phyloP scores from a whole-genome alignment of 805 yeast genomes.

The Candida coquimbonensis region DNA sequence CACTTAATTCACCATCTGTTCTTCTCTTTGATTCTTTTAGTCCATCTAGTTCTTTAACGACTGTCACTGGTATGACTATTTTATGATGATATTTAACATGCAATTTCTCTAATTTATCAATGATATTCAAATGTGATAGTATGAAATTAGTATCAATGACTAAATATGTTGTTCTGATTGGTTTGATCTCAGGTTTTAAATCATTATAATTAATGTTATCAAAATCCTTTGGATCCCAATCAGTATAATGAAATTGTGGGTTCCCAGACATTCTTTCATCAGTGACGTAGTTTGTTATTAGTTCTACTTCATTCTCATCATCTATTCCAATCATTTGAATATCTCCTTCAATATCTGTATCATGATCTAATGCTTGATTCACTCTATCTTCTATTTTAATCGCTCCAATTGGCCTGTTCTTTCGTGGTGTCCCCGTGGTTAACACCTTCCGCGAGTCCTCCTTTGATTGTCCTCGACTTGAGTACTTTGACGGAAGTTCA shows the following conservation, averaged over 20 bases:
- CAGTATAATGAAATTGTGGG: not conserved
- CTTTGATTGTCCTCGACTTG: constrained; percentile 14
- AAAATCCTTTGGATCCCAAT: not conserved
- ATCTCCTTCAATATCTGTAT: constrained; percentile 25
- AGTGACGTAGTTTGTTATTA: constrained; percentile 36
- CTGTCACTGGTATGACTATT: constrained; percentile 65
- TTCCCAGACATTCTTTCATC: constrained; percentile 12
- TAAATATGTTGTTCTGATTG: constrained; percentile 32
- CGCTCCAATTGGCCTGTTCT: constrained; percentile 20
- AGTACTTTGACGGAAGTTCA: constrained; percentile 22
- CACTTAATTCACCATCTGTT: constrained; percentile 10
- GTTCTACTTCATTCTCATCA: constrained; percentile 35
- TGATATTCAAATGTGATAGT: constrained; percentile 54
- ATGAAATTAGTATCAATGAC: constrained; percentile 83
- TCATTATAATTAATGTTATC: not conserved
- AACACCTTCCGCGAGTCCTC: constrained; percentile 12
- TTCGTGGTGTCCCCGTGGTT: constrained; percentile 13
- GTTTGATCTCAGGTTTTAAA: constrained; percentile 4
- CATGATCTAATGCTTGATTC: constrained; percentile 8
- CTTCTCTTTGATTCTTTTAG: constrained; percentile 44
- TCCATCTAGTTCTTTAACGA: constrained; percentile 76
- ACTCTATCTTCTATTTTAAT: constrained; percentile 21
- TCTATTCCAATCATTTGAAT: constrained; percentile 44
- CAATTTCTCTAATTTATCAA: constrained; percentile 43
- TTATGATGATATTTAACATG: constrained; percentile 36